These are phyloP conservation scores for Naganishia sp. DNA, from an alignment of 1,284 basidiomycete species.

Conservation along the genomic window DNA sequence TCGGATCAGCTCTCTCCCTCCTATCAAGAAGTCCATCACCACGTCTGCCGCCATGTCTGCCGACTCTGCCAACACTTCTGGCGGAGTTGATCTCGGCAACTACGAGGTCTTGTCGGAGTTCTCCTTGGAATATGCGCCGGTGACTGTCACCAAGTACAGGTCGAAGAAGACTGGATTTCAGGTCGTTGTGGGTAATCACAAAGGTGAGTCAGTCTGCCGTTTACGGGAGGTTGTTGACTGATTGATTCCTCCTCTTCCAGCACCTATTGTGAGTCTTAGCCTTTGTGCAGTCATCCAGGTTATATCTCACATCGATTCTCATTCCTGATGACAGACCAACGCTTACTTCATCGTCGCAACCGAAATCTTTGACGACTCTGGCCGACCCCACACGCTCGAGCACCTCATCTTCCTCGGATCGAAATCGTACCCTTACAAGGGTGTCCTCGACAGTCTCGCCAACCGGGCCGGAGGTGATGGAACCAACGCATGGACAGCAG, in stretches of 20 bases:
- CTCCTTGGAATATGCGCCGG: slow-evolving; percentile 50
- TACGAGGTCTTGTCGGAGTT: slow-evolving; percentile 51
- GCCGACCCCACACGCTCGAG: slow-evolving; percentile 90
- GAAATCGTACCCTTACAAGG: slow-evolving; percentile 93
- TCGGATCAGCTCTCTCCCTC: neutral
- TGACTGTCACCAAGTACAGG: slow-evolving; percentile 52
- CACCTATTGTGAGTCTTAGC: slow-evolving; percentile 25
- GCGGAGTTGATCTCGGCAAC: slow-evolving; percentile 43
- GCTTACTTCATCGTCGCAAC: slow-evolving; percentile 90
- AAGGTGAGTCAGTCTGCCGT: slow-evolving; percentile 60
- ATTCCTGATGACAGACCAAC: slow-evolving; percentile 62
- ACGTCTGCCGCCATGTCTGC: slow-evolving; percentile 7
- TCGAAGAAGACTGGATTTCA: slow-evolving; percentile 55
- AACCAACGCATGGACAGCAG: slow-evolving; percentile 68
- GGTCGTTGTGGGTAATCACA: slow-evolving; percentile 64
- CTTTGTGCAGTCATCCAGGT: neutral
- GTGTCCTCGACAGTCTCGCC: slow-evolving; percentile 93
- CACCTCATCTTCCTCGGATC: slow-evolving; percentile 94
- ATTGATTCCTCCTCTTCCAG: neutral
- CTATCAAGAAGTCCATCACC: neutral
- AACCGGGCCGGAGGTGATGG: slow-evolving; percentile 94
- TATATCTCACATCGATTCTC: neutral
- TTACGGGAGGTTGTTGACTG: neutral
- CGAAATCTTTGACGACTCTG: slow-evolving; percentile 93
- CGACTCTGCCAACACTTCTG: neutral